Evolutionary conservation across 2,329 filamentous ascomycete species (phyloP).

Genomic region (Fusarium tjaetaba): DNA sequence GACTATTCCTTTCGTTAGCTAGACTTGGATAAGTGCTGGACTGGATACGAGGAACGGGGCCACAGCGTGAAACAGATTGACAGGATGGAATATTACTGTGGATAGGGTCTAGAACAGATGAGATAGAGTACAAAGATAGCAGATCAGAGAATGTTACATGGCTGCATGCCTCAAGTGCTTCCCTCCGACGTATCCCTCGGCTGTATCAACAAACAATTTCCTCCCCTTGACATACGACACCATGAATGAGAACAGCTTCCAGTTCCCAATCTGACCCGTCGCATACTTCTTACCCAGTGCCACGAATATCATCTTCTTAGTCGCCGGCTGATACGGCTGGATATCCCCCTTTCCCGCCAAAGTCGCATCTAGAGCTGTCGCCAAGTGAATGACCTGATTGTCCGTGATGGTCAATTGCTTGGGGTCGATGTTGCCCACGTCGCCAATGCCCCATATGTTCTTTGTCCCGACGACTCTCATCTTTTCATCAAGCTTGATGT

Average conservation of each 20-base stretch:
- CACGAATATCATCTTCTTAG: constrained; percentile 46
- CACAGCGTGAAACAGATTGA: background rate
- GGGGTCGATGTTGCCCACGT: constrained; percentile 53
- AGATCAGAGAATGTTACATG: constrained; percentile 33
- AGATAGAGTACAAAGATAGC: background rate
- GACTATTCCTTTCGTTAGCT: background rate
- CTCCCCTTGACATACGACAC: constrained; percentile 49
- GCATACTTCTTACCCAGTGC: constrained; percentile 43
- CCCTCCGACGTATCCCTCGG: constrained; percentile 44
- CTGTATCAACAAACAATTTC: constrained; percentile 47
- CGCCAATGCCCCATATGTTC: constrained; percentile 57
- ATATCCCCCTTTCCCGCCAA: constrained; percentile 28
- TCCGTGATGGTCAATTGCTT: constrained; percentile 51
- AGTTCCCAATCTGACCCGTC: constrained; percentile 48
- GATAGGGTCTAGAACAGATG: background rate
- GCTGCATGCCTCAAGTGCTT: constrained; percentile 43
- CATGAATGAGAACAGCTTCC: constrained; percentile 47
- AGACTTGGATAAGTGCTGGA: background rate
- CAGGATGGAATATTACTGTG: background rate
- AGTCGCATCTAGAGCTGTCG: constrained; percentile 44
- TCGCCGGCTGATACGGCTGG: constrained; percentile 32
- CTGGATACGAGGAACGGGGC: background rate
- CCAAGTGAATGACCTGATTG: constrained; percentile 47
- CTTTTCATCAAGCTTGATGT: constrained; percentile 47
- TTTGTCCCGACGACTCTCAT: constrained; percentile 46